These are phyloP conservation scores for Neoboletus magnificus DNA, from an alignment of 768 basidiomycete genomes.

Conservation along the genomic window DNA sequence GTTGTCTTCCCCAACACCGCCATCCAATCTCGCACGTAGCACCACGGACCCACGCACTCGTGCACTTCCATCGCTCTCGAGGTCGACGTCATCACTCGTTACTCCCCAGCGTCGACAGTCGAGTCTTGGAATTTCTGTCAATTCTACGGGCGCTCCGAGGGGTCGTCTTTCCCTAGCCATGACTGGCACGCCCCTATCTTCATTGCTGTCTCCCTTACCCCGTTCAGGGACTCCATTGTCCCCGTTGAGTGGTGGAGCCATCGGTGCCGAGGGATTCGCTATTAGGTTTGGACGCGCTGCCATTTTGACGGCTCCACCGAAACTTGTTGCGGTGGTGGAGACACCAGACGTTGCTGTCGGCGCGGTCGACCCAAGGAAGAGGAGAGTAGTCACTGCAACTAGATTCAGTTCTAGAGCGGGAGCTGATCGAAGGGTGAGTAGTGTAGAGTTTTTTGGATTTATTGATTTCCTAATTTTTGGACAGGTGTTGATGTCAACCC, in stretches of 20 bases:
- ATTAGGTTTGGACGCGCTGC: constrained; percentile 66
- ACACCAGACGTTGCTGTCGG: constrained; percentile 89
- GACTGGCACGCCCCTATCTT: constrained; percentile 39
- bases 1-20: constrained; percentile 30
- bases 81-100: constrained; percentile 46
- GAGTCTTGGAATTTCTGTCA: constrained; percentile 33
- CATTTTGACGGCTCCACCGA: constrained; percentile 79
- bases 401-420: constrained; percentile 82
- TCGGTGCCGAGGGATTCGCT: constrained; percentile 36
- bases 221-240: constrained; percentile 35
- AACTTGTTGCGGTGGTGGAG: constrained; percentile 76
- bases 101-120: constrained; percentile 42
- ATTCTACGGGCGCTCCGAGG: constrained; percentile 36
- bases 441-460: neutral
- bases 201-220: constrained; percentile 27
- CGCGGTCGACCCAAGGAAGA: constrained; percentile 80
- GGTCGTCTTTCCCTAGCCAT: constrained; percentile 44
- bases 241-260: constrained; percentile 20
- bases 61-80: constrained; percentile 49
- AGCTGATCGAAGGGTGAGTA: constrained; percentile 73
- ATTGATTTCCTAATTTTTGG: neutral
- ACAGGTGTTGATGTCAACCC: constrained; percentile 83
- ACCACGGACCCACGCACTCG: constrained; percentile 37
- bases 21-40: constrained; percentile 18
- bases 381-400: constrained; percentile 83